These are phyloP conservation scores for Didymosphaeria variabile DNA, from an alignment of 2,329 filamentous ascomycete species.

Conservation along the genomic window DNA sequence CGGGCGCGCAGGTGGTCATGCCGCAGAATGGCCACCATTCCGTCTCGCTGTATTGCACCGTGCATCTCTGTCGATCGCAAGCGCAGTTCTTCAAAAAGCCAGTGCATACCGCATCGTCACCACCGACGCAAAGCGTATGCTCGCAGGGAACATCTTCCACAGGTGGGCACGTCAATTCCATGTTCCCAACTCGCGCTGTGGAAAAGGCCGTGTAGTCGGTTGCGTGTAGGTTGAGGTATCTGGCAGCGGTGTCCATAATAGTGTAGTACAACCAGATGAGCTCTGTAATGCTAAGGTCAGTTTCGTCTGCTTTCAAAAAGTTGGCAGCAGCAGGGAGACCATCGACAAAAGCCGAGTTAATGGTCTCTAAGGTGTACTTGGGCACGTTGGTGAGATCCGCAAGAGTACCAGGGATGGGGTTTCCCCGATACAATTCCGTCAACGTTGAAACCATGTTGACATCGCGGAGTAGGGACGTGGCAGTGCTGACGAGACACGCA, in stretches of 20 bases:
- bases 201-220: background rate
- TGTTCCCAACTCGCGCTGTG: background rate
- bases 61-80: background rate
- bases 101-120: background rate
- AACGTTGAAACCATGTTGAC: background rate
- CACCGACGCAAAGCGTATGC: background rate
- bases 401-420: background rate
- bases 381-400: background rate
- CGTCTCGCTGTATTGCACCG: background rate
- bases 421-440: background rate
- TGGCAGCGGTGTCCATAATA: constrained; percentile 1
- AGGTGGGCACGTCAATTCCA: background rate
- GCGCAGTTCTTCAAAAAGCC: background rate
- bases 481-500: background rate
- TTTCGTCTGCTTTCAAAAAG: background rate
- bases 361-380: background rate
- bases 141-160: background rate
- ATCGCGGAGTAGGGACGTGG: background rate
- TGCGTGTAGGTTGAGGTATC: background rate
- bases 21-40: background rate
- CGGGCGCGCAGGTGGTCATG: background rate
- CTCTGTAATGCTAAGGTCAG: background rate
- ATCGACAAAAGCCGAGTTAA: background rate
- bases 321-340: background rate
- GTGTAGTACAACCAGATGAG: constrained; percentile 5